phyloP scores from a whole-genome alignment of 2,329 filamentous ascomycete genomes.

The Teratosphaeria zuluensis region DNA sequence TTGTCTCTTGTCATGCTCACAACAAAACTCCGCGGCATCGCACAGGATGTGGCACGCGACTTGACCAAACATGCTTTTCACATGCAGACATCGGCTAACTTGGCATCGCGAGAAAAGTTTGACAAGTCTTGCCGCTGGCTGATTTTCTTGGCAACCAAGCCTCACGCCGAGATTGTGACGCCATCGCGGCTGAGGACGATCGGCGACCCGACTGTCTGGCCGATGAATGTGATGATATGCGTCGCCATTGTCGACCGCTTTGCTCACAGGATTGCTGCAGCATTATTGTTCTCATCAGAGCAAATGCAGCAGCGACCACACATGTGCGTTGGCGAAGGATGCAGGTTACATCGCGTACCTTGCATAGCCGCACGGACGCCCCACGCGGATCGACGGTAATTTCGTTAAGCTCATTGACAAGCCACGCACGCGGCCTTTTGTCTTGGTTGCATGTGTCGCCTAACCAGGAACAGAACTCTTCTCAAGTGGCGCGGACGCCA shows the following conservation, averaged over 20 bases:
- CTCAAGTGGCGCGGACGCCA: background rate
- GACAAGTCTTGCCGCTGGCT: background rate
- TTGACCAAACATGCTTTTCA: background rate
- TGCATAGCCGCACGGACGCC: background rate
- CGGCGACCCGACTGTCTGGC: background rate
- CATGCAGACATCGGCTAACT: background rate
- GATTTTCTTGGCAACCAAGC: background rate
- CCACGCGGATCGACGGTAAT: background rate
- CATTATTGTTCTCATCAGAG: background rate
- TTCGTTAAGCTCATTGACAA: background rate
- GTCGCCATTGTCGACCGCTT: background rate
- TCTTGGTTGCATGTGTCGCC: background rate
- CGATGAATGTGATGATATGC: background rate
- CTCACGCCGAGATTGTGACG: background rate
- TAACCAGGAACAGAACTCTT: background rate
- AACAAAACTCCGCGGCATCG: background rate
- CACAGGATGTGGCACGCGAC: background rate
- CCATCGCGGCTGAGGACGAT: background rate
- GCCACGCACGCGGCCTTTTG: background rate
- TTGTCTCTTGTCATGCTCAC: background rate
- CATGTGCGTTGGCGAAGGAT: too few species aligned
- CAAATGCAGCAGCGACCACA: background rate
- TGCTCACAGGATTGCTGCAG: background rate
- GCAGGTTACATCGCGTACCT: background rate
- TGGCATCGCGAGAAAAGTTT: background rate